Evolutionary conservation across 2,329 filamentous ascomycete genomes (phyloP).

Genomic region (Penicillium sp.): DNA sequence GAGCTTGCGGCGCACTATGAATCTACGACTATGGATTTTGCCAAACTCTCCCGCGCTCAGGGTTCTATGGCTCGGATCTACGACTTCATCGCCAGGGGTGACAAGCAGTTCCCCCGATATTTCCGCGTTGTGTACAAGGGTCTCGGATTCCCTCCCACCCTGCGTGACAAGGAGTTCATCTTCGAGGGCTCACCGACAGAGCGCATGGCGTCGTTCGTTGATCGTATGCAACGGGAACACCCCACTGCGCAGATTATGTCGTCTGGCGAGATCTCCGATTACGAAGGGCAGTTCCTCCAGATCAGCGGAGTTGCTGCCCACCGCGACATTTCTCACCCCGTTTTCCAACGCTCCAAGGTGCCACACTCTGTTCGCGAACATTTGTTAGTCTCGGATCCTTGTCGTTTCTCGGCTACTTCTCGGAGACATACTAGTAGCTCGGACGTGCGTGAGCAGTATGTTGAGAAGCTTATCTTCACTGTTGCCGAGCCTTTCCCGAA

Average conservation of each 20-base stretch:
- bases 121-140: conserved; percentile 89
- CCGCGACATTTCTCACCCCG: conserved; percentile 72
- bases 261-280: conserved; percentile 64
- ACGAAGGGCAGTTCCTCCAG: conserved; percentile 86
- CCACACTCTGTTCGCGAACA: conserved; percentile 81
- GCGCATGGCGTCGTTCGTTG: conserved; percentile 73
- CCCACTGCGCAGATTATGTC: conserved; percentile 77
- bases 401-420: conserved; percentile 69
- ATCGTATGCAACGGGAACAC: conserved; percentile 87
- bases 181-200: conserved; percentile 78
- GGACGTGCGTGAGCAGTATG: conserved; percentile 63
- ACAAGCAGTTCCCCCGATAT: conserved; percentile 73
- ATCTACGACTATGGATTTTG: conserved; percentile 80
- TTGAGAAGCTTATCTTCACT: conserved; percentile 78
- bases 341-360: conserved; percentile 84
- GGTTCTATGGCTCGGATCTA: conserved; percentile 89
- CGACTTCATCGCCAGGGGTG: conserved; percentile 77
- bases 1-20: conserved; percentile 92
- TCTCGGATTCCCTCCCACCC: conserved; percentile 72
- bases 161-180: conserved; percentile 88
- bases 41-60: conserved; percentile 82
- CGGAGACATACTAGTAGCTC: conserved; percentile 64
- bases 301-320: conserved; percentile 76
- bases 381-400: conserved; percentile 70
- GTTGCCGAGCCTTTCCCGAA: conserved; percentile 86